Percentiles rank a stretch among this genome's conserved stretches.
These are phyloP conservation scores for Thecaphora frezii DNA, from an alignment of 1,284 basidiomycete species.

Conservation along the genomic window DNA sequence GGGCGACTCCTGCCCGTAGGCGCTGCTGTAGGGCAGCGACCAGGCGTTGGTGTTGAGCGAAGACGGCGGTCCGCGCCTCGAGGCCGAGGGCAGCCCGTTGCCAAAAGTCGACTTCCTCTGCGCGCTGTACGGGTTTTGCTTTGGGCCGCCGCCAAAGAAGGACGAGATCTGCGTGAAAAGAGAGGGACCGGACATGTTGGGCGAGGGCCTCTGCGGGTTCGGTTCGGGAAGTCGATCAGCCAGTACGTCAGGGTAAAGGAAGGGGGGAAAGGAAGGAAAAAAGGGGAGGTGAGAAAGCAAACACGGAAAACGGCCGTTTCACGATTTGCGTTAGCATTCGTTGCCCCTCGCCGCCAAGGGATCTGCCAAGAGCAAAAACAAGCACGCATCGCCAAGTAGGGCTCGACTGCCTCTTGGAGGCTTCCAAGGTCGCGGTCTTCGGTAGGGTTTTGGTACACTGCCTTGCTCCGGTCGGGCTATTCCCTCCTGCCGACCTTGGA, in stretches of 20 bases:
- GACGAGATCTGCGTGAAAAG: slow-evolving; percentile 50
- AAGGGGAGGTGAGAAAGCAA: no score
- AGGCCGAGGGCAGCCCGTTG: slow-evolving; percentile 26
- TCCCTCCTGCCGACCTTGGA: no score
- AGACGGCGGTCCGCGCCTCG: slow-evolving; percentile 33
- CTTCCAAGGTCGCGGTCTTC: no score
- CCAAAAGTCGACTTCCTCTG: slow-evolving; percentile 25
- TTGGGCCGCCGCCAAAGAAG: slow-evolving; percentile 32
- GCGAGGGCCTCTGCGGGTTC: slow-evolving; percentile 22
- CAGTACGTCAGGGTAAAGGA: neutral
- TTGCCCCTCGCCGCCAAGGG: no score
- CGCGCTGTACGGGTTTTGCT: neutral
- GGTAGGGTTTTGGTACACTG: no score
- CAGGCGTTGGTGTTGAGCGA: slow-evolving; percentile 33
- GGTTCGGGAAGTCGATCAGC: no score
- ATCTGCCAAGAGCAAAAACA: no score
- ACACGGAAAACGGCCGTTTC: no score
- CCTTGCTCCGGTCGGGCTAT: no score
- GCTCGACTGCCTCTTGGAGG: no score
- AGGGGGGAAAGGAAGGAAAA: neutral
- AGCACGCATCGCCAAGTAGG: no score
- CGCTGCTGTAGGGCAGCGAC: slow-evolving; percentile 42
- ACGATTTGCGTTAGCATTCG: no score
- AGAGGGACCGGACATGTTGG: slow-evolving; percentile 25
- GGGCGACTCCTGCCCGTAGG: slow-evolving; percentile 11